Conservation (phyloP, 225 moss, liverwort and hornwort species). For the Ulota crispa region DNA sequence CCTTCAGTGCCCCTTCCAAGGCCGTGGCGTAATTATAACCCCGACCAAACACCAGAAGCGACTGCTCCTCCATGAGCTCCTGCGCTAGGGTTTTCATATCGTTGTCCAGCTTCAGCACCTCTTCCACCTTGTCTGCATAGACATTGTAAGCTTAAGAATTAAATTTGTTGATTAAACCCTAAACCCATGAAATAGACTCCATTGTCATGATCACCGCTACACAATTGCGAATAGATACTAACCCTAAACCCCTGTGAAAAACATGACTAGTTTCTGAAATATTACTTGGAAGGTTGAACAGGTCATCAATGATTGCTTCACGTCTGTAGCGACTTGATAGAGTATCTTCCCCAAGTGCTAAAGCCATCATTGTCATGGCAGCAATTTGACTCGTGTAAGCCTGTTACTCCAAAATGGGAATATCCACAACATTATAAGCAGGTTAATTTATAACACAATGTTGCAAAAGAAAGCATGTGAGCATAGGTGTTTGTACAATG, state of each 20-base stretch:
- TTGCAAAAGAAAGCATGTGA: not conserved
- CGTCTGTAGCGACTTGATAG: slow-evolving; percentile 82
- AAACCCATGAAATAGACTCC: not conserved
- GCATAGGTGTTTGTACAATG: not conserved
- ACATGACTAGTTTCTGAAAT: not conserved
- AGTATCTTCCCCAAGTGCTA: slow-evolving; percentile 93
- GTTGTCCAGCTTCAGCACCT: slow-evolving; percentile 75
- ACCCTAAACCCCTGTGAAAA: not conserved
- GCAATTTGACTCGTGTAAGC: slow-evolving; percentile 99
- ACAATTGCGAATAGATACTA: not conserved
- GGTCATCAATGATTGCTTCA: slow-evolving; percentile 92
- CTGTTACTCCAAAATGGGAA: slow-evolving; percentile 37
- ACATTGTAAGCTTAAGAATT: not conserved
- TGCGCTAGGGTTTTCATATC: slow-evolving; percentile 83
- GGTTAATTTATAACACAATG: not conserved
- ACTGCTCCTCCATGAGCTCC: slow-evolving; percentile 92
- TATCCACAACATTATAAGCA: not conserved
- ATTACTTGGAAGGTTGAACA: slow-evolving; percentile 83
- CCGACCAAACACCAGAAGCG: slow-evolving; percentile 89
- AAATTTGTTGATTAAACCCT: not conserved
- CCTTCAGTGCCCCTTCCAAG: slow-evolving; percentile 94
- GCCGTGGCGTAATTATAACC: slow-evolving; percentile 99
- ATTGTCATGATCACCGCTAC: not conserved
- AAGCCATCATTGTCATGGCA: slow-evolving; percentile 98
- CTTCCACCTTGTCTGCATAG: slow-evolving; percentile 72